These are phyloP conservation scores for Aureobasidium sp. DNA, from an alignment of 2,329 filamentous ascomycete species.

Conservation along the genomic window DNA sequence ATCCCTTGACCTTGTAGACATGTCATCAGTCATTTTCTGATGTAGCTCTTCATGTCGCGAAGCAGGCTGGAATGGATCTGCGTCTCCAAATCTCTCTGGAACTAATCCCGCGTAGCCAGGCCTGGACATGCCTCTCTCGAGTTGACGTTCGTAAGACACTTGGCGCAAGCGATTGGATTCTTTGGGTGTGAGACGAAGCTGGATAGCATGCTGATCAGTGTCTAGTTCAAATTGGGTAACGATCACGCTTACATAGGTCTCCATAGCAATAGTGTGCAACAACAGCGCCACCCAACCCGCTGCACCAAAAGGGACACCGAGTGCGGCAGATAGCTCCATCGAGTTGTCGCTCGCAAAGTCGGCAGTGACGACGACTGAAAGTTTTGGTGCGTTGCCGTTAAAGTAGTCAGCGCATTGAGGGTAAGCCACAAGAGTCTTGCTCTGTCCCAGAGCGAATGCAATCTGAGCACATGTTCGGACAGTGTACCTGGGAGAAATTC, in stretches of 20 bases:
- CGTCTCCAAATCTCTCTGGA: slow-evolving; percentile 27
- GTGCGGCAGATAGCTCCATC: slow-evolving; percentile 32
- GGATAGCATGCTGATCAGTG: slow-evolving; percentile 23
- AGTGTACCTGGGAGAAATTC: slow-evolving; percentile 19
- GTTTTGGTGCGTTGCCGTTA: neutral
- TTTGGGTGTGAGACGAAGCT: slow-evolving; percentile 42
- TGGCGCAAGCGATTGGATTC: slow-evolving; percentile 46
- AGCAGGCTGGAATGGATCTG: slow-evolving; percentile 13
- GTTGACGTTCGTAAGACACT: slow-evolving; percentile 48
- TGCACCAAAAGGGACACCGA: slow-evolving; percentile 44
- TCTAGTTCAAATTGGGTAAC: neutral
- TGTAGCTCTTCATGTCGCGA: no score
- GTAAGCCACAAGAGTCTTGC: neutral
- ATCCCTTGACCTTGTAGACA: neutral
- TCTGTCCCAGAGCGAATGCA: neutral
- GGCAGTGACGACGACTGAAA: neutral
- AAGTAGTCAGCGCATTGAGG: neutral
- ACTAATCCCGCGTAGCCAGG: slow-evolving; percentile 42
- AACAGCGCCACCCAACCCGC: slow-evolving; percentile 45
- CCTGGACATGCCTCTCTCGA: slow-evolving; percentile 44
- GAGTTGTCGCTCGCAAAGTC: slow-evolving; percentile 12
- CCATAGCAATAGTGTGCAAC: slow-evolving; percentile 39
- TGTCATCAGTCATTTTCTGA: neutral
- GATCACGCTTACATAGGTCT: slow-evolving; percentile 13
- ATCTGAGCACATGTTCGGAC: slow-evolving; percentile 39